Evolutionary conservation across 2,329 filamentous ascomycete genomes (phyloP).

Genomic region (Leptodontidium sp.): DNA sequence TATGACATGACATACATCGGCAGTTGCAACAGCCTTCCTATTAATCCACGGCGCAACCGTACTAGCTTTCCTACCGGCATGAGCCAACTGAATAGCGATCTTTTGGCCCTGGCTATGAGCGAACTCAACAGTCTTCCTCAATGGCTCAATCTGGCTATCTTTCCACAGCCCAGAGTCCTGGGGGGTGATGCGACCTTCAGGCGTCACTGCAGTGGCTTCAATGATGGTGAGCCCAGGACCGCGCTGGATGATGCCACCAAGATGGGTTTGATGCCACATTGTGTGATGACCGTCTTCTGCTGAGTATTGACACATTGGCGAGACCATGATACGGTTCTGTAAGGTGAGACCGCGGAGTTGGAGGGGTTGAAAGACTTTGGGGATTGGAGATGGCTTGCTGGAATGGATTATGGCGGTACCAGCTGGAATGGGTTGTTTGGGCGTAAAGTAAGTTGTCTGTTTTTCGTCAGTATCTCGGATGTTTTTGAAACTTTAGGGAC

Average conservation of each 20-base stretch:
- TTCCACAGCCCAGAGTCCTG: constrained; percentile 47
- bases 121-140: constrained; percentile 50
- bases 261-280: constrained; percentile 79
- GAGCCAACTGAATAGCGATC: constrained; percentile 73
- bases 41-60: constrained; percentile 55
- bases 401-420: constrained; percentile 50
- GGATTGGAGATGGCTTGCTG: constrained; percentile 55
- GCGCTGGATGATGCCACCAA: constrained; percentile 77
- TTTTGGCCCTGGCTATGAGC: constrained; percentile 63
- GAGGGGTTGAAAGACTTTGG: constrained; percentile 53
- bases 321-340: constrained; percentile 70
- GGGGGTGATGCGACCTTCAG: constrained; percentile 46
- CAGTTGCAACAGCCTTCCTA: constrained; percentile 57
- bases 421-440: constrained; percentile 52
- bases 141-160: constrained; percentile 48
- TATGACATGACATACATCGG: constrained; percentile 47
- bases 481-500: not conserved
- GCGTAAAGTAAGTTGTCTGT: constrained; percentile 53
- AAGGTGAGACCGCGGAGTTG: constrained; percentile 56
- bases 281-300: constrained; percentile 76
- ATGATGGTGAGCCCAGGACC: constrained; percentile 69
- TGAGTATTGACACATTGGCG: constrained; percentile 72
- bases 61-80: constrained; percentile 62
- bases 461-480: not conserved
- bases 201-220: constrained; percentile 46